Evolutionary conservation across 352 stramenopile species (phyloP), one percentile per base, ranked within the genome.

Genomic region (Salisapilia sapeloensis): DNA sequence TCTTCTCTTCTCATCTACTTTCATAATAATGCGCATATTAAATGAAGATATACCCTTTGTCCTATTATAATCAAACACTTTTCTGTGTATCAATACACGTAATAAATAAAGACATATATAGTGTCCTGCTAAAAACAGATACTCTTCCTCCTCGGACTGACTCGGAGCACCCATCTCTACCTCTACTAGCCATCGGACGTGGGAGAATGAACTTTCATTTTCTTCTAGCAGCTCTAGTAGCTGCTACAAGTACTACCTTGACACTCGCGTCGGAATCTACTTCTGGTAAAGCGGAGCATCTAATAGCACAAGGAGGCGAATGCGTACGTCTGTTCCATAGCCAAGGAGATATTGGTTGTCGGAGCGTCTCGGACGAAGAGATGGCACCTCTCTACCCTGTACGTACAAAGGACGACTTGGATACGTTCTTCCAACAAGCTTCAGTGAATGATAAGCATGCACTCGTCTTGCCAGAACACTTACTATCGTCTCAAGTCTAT

Each of bases 291-390:
- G 63, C 72, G 1, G 58, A 80, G 30, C 70, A 82, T 32, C 46
- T 84, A n/a, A 21, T 74, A 10, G 50, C 71, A 3, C 40, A 43
- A 9, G 72, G 64, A 24, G 69, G 69, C 33, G 64, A 85, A 41
- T 89, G 69, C 39, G 66, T 82, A 36, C 72, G 72, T 3, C 35
- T 81, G 8, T 89, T 82, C 53, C 72, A 89, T 54, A 75, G 66
- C 6, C 31, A 29, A 18, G 72, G 72, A 38, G 56, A 59, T 33
- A 48, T 79, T 10, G 72, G 72, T 10, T 85, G 72, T 48, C 65
- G 58, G 41, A 77, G 53, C 23, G 40, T 62, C 13, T 51, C 69
- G 29, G 40, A 47, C 32, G 26, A 37, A 11, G 72, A 81, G 29
- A 76, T 82, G 52, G 65, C 60, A 19, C 28, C 46, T 13, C 33